phyloP scores from a whole-genome alignment of 192 early-diverging fungal genomes.

The Dimargaris verticillata region DNA sequence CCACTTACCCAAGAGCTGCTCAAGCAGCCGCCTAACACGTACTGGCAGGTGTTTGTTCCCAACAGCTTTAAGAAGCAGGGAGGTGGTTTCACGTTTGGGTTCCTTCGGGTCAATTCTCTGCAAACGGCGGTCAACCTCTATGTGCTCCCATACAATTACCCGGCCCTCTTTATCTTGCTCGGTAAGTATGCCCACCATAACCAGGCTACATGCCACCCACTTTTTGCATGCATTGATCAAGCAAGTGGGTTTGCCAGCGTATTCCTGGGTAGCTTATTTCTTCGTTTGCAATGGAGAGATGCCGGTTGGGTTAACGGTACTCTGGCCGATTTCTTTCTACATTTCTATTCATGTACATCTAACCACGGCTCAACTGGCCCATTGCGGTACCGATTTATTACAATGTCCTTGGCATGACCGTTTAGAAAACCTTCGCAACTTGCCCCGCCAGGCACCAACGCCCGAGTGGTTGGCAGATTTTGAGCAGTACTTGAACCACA shows the following conservation, averaged over 20 bases:
- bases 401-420: too few relatives aligned
- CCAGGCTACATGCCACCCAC: too few relatives aligned
- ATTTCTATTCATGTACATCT: too few relatives aligned
- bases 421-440: conserved; percentile 16
- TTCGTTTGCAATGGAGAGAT: too few relatives aligned
- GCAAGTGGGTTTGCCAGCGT: too few relatives aligned
- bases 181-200: conserved; percentile 17
- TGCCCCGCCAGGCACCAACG: conserved; percentile 27
- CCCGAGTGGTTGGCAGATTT: conserved; percentile 36
- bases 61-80: conserved; percentile 45
- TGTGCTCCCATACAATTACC: conserved; percentile 64
- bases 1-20: conserved; percentile 45
- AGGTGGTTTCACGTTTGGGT: conserved; percentile 54
- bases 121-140: conserved; percentile 56
- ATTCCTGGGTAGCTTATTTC: too few relatives aligned
- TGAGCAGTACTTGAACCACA: conserved; percentile 41
- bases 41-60: conserved; percentile 39
- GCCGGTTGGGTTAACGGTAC: too few relatives aligned
- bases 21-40: conserved; percentile 35
- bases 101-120: conserved; percentile 44
- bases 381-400: too few relatives aligned
- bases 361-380: too few relatives aligned
- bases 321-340: too few relatives aligned
- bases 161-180: conserved; percentile 49
- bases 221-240: too few relatives aligned